These are phyloP conservation scores for Chaetoceros tenuissimus DNA, from an alignment of 108 stramenopile genomes.

Conservation along the genomic window DNA sequence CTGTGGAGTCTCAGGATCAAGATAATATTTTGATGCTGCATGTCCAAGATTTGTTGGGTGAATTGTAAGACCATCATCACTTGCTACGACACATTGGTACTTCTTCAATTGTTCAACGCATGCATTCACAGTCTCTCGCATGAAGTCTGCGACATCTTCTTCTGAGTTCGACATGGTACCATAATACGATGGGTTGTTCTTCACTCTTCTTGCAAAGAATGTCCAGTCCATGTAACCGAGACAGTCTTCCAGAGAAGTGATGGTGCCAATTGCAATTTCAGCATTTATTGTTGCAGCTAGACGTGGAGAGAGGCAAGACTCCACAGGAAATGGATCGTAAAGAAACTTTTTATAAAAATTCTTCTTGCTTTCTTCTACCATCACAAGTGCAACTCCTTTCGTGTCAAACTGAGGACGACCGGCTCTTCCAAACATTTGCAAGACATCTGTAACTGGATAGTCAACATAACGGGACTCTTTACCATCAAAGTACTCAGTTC, in stretches of 20 bases:
- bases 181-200: conserved; percentile 94
- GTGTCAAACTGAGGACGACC: conserved; percentile 97
- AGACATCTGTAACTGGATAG: conserved; percentile 97
- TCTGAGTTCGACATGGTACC: conserved; percentile 47
- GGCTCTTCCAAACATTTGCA: conserved; percentile 99
- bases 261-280: conserved; percentile 86
- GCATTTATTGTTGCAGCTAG: conserved; percentile 95
- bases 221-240: conserved; percentile 96
- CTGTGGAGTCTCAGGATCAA: conserved; percentile 71
- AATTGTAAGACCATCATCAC: conserved; percentile 29
- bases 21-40: conserved; percentile 89
- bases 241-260: conserved; percentile 63
- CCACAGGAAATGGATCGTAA: conserved; percentile 99
- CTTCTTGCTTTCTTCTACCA: conserved; percentile 94
- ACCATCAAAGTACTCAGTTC: conserved; percentile 98
- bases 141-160: conserved; percentile 59
- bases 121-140: conserved; percentile 46
- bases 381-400: conserved; percentile 86
- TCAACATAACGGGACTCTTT: conserved; percentile 91
- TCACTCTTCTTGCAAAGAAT: conserved; percentile 89
- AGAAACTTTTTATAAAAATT: conserved; percentile 96
- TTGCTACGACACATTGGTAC: conserved; percentile 62
- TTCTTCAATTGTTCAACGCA: conserved; percentile 57
- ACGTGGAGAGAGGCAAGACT: conserved; percentile 73
- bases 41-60: conserved; percentile 63